Evolutionary conservation across 1,284 basidiomycete genomes (phyloP).

Genomic region (Wolfiporia cocos): DNA sequence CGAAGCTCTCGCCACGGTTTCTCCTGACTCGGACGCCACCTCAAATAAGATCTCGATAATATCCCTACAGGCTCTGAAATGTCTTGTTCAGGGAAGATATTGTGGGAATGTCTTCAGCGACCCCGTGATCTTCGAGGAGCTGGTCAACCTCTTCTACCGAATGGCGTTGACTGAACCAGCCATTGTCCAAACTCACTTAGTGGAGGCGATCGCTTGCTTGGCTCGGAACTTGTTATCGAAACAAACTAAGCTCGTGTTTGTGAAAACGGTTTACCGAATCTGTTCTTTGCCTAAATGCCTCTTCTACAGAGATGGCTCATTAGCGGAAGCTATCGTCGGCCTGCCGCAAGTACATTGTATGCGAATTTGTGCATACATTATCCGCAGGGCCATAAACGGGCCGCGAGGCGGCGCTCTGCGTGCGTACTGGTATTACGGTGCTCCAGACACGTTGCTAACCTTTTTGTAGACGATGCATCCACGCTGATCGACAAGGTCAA

Average conservation of each 20-base stretch:
- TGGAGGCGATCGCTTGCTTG: constrained; percentile 68
- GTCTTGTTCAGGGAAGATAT: constrained; percentile 74
- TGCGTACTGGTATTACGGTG: constrained; percentile 30
- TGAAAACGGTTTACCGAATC: not conserved
- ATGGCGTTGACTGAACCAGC: constrained; percentile 86
- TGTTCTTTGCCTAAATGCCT: not conserved
- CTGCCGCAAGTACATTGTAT: constrained; percentile 64
- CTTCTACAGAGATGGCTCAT: constrained; percentile 29
- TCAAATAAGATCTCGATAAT: constrained; percentile 46
- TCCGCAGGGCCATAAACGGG: constrained; percentile 65
- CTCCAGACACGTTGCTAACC: not conserved
- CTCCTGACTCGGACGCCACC: constrained; percentile 34
- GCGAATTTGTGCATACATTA: constrained; percentile 73
- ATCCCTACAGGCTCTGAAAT: constrained; percentile 78
- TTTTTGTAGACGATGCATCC: constrained; percentile 18
- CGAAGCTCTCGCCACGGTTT: constrained; percentile 77
- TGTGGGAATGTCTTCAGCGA: constrained; percentile 80
- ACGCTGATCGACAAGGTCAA: constrained; percentile 46
- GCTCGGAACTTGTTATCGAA: constrained; percentile 46
- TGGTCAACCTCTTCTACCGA: constrained; percentile 84
- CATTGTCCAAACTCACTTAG: constrained; percentile 66
- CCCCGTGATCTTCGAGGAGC: constrained; percentile 82
- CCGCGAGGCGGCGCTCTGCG: constrained; percentile 50
- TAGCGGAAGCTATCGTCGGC: constrained; percentile 34
- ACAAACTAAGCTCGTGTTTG: constrained; percentile 8